These are phyloP conservation scores for Saturnispora hagleri DNA, from an alignment of 805 yeast genomes.

Conservation along the genomic window DNA sequence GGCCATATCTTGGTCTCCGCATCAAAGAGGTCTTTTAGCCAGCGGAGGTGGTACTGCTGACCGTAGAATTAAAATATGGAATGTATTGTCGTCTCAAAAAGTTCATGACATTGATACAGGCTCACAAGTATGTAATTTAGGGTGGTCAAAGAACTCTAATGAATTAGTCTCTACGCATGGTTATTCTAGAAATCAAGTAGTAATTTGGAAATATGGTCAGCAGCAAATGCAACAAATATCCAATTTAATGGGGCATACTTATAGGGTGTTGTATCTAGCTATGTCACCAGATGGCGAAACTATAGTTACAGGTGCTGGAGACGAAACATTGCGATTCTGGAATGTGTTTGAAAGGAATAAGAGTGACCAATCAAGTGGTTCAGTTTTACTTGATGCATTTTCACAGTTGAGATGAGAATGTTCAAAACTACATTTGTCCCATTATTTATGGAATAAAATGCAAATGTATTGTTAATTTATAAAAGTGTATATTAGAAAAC, in stretches of 20 bases:
- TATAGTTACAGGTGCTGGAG: constrained; percentile 97
- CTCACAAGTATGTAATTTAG: constrained; percentile 88
- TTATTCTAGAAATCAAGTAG: constrained; percentile 79
- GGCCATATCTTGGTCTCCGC: constrained; percentile 97
- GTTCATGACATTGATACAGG: constrained; percentile 86
- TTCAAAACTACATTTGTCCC: not conserved
- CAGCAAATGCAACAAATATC: constrained; percentile 78
- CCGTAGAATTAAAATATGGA: constrained; percentile 85
- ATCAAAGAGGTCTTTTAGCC: constrained; percentile 86
- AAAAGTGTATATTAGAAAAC: constrained; percentile 8
- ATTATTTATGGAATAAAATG: not conserved
- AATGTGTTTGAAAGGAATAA: constrained; percentile 78
- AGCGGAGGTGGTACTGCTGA: constrained; percentile 98
- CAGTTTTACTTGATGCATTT: constrained; percentile 64
- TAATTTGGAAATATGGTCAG: constrained; percentile 85
- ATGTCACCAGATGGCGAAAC: constrained; percentile 95
- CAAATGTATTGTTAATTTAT: not conserved
- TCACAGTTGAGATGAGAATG: constrained; percentile 50
- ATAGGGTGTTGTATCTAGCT: constrained; percentile 80
- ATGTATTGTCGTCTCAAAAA: constrained; percentile 67
- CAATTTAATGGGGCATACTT: constrained; percentile 88
- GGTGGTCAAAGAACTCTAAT: constrained; percentile 87
- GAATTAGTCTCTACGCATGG: constrained; percentile 95
- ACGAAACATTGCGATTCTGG: constrained; percentile 94
- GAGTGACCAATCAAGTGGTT: constrained; percentile 46